These are phyloP conservation scores for Nidula microcarpa DNA, from an alignment of 768 basidiomycete genomes.

Conservation along the genomic window DNA sequence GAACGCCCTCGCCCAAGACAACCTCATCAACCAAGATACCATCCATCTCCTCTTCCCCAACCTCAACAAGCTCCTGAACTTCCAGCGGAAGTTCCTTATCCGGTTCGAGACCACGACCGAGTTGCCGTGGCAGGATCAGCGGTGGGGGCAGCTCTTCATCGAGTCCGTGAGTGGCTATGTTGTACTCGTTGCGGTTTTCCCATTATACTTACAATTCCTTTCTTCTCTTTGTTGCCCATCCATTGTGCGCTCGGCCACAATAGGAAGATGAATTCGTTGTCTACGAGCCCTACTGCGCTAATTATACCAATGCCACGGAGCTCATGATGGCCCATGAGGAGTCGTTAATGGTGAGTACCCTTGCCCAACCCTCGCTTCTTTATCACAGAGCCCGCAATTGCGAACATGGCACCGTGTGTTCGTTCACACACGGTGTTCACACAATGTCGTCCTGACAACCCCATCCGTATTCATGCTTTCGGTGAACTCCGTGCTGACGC, in stretches of 20 bases:
- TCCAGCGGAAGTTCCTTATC: slow-evolving; percentile 92
- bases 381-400: slow-evolving; percentile 2
- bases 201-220: slow-evolving; percentile 20
- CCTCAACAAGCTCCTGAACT: slow-evolving; percentile 92
- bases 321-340: slow-evolving; percentile 85
- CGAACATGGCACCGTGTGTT: not conserved
- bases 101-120: slow-evolving; percentile 84
- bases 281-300: slow-evolving; percentile 97
- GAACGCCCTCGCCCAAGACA: slow-evolving; percentile 73
- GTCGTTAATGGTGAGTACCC: slow-evolving; percentile 69
- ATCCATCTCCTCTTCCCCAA: slow-evolving; percentile 95
- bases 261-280: slow-evolving; percentile 95
- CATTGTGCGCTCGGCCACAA: slow-evolving; percentile 34
- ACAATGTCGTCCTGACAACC: slow-evolving; percentile 30
- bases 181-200: slow-evolving; percentile 41
- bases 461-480: slow-evolving; percentile 10
- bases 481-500: slow-evolving; percentile 29
- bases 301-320: slow-evolving; percentile 85
- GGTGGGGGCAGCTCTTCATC: slow-evolving; percentile 84
- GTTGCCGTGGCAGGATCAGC: slow-evolving; percentile 77
- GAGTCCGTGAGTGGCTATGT: slow-evolving; percentile 67
- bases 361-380: slow-evolving; percentile 8
- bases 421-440: not conserved
- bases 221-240: slow-evolving; percentile 11
- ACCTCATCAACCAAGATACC: slow-evolving; percentile 90